Percentiles rank a stretch among this genome's conserved stretches.
These are phyloP conservation scores for Parascedosporium putredinis DNA, from an alignment of 2,329 filamentous ascomycete species.

Conservation along the genomic window DNA sequence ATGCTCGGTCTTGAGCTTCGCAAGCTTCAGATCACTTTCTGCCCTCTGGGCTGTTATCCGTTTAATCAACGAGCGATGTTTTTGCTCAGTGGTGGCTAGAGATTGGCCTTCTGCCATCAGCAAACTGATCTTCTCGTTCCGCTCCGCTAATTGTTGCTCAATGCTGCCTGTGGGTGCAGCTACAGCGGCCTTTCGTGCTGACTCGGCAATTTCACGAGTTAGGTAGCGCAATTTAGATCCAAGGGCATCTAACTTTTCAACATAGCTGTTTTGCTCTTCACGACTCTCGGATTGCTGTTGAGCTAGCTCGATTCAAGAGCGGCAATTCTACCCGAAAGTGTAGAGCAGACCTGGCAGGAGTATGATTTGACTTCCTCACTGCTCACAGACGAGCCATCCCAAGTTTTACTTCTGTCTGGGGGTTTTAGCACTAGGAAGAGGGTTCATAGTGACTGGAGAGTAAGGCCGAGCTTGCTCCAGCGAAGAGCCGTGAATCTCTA, in stretches of 20 bases:
- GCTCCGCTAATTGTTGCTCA: constrained; percentile 76
- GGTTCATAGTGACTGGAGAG: too few relatives aligned
- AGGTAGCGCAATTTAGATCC: constrained; percentile 87
- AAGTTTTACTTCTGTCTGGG: too few relatives aligned
- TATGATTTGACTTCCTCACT: not conserved
- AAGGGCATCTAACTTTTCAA: constrained; percentile 84
- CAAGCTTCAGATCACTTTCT: constrained; percentile 55
- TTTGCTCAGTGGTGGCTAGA: constrained; percentile 76
- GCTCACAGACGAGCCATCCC: too few relatives aligned
- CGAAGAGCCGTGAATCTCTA: too few relatives aligned
- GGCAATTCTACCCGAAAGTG: constrained; percentile 4
- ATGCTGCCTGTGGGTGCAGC: constrained; percentile 51
- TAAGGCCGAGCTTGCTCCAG: too few relatives aligned
- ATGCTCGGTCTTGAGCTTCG: constrained; percentile 35
- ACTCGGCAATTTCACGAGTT: constrained; percentile 65
- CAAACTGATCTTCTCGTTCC: constrained; percentile 79
- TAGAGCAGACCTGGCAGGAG: constrained; percentile 9
- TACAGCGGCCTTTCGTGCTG: constrained; percentile 59
- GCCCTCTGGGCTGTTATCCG: constrained; percentile 59
- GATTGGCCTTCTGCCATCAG: constrained; percentile 89
- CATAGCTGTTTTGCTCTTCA: constrained; percentile 72
- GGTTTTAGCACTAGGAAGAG: too few relatives aligned
- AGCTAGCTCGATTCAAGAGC: constrained; percentile 5
- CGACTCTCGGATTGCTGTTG: not conserved
- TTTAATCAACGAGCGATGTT: constrained; percentile 73